phyloP scores from a whole-genome alignment of 768 basidiomycete species.

The Xerocomellus chrysenteron region DNA sequence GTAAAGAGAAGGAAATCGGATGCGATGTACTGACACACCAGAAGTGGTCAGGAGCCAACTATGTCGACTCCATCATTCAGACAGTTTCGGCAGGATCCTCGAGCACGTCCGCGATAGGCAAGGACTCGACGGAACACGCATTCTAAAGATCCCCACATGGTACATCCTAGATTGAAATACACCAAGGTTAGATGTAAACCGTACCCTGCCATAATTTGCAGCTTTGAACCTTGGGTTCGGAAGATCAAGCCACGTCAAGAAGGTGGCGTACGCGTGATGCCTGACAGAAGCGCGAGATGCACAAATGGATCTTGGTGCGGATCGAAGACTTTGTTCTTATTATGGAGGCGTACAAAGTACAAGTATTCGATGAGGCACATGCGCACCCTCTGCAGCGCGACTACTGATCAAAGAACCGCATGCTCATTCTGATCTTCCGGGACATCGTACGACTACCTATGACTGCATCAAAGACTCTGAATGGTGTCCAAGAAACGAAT shows the following conservation, averaged over 20 bases:
- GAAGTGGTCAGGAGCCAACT: slow-evolving; percentile 95
- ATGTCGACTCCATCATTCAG: slow-evolving; percentile 82
- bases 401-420: slow-evolving; percentile 2
- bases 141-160: slow-evolving; percentile 46
- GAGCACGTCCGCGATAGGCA: slow-evolving; percentile 78
- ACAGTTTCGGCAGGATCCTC: slow-evolving; percentile 87
- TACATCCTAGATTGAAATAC: not conserved
- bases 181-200: slow-evolving; percentile 1
- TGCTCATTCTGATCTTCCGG: not conserved
- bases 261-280: not conserved
- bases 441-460: not conserved
- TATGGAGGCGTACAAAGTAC: not conserved
- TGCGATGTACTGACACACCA: slow-evolving; percentile 92
- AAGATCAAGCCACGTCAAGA: slow-evolving; percentile 8
- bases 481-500: not conserved
- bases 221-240: not conserved
- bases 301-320: slow-evolving; percentile 13
- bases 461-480: not conserved
- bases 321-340: slow-evolving; percentile 2
- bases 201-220: not conserved
- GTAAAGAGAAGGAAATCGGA: slow-evolving; percentile 84
- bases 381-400: not conserved
- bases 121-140: slow-evolving; percentile 86
- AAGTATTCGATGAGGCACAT: not conserved
- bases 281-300: slow-evolving; percentile 6